Percentiles rank a stretch among this genome's conserved stretches.
Conservation (phyloP, 164 flowering plant genomes). For the Magnolia changhungtana region DNA sequence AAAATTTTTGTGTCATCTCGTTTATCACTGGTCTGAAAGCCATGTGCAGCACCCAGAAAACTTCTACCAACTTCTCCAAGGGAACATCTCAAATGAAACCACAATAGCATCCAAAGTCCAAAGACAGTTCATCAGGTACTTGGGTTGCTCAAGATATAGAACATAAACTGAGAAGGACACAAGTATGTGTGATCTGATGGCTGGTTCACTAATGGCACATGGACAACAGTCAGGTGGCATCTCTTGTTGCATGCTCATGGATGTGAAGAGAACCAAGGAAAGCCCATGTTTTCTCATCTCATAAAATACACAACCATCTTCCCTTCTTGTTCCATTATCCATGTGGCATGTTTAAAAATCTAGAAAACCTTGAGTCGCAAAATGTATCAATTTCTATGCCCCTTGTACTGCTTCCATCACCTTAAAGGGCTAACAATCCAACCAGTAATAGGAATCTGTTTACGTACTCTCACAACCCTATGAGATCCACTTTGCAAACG, state of each 20-base stretch:
- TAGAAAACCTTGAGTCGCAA: neutral
- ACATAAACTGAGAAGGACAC: too few relatives aligned
- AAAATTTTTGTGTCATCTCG: neutral
- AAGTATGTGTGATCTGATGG: too few relatives aligned
- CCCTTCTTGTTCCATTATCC: neutral
- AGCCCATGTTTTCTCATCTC: neutral
- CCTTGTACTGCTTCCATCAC: constrained; percentile 24
- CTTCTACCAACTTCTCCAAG: neutral
- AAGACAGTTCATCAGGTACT: too few relatives aligned
- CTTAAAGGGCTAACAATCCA: constrained; percentile 86
- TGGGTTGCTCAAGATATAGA: too few relatives aligned
- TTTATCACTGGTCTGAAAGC: neutral
- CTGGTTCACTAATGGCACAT: too few relatives aligned
- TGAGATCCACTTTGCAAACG: constrained; percentile 76
- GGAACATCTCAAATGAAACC: neutral
- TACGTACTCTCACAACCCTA: constrained; percentile 48
- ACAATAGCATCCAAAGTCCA: too few relatives aligned
- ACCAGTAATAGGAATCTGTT: constrained; percentile 74
- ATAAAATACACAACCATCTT: too few relatives aligned
- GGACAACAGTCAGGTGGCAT: too few relatives aligned
- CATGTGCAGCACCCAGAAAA: neutral
- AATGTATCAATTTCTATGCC: neutral
- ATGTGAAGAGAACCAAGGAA: neutral
- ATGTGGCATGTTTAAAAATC: neutral
- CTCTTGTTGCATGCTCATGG: neutral